Evolutionary conservation across 306 rosid species (phyloP), one percentile per base, ranked within the genome.

Genomic region (Coriaria nepalensis): DNA sequence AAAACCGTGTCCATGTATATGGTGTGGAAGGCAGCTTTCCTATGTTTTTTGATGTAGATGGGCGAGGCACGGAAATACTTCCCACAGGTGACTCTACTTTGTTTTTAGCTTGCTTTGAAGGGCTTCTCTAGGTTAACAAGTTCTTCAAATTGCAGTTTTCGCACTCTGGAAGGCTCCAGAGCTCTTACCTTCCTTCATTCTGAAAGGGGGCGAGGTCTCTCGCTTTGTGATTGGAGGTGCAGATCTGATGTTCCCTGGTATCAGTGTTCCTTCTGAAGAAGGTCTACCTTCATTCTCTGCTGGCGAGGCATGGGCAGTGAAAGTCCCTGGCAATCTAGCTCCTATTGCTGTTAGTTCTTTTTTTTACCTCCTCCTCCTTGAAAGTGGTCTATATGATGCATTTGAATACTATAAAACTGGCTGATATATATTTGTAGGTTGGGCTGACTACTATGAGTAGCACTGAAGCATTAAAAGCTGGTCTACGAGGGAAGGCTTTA

Each of bases 231-330:
- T 88, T 8, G 93, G 95, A 33, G 97, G 97, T 45, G 97, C 97
- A 4, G 97, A 88, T 63, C 72, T 88, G 73, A 88, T 88, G 97
- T 88, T 88, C 69, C 97, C 97, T 0, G 97, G 97, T 53, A 88
- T 88, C 67, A 68, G 52, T 34, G 69, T 83, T 36, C 95, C 93
- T 53, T 65, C 76, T 6, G 80, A 88, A 54, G 80, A 88, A 54
- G 96, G 93, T 40, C 78, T 88, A 10, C 93, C 95, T 29, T 68
- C 93, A 0, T 88, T 88, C 70, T 57, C 37, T 5, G 74, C 83
- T 4, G 93, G 83, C 44, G 86, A 81, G 58, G 36, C 71, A 6
- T 88, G 97, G 97, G 78, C 95, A 0, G 93, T 83, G 41, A 88
- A 76, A 70, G 97, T 88, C 42, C 96, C 96, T 0, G 96, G 93